Evolutionary conservation across 2,329 filamentous ascomycete species (phyloP), one percentile per base, ranked within the genome.

Genomic region (Cladorrhinum sp.): DNA sequence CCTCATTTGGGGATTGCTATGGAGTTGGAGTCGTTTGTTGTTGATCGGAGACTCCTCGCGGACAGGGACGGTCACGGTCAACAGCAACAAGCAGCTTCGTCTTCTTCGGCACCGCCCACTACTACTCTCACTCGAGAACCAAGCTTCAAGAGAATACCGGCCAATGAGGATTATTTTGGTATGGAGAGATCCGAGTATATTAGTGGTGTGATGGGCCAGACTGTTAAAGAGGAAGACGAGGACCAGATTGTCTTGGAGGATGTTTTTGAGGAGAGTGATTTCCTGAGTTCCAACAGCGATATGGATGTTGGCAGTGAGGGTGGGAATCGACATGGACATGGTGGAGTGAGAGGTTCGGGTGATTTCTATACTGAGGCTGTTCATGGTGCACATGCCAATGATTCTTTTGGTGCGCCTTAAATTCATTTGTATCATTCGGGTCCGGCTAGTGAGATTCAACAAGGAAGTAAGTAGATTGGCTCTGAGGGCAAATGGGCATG

Each of bases 131-230:
- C 36, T n/a, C 41, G 23, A 8, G 32, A 25, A 16, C 53, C 24
- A 18, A 25, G 32, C 2, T 62, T 63, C 41, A 20, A 45, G 41
- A 45, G n/a, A 16, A 45, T 7, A 18, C 18, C 41, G 10, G 10
- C 41, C 5, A 16, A n/a, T 16, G 41, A 45, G 45, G 56, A 52
- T 29, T 32, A 53, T 12, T 27, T 36, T n/a, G 38, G 38, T 23
- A 55, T 59, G 38, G 68, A 72, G 27, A 70, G 70, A n/a, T n/a
- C n/a, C n/a, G n/a, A n/a, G n/a, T n/a, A n/a, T n/a, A n/a, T n/a
- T n/a, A n/a, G n/a, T 29, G 70, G 69, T 12, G 67, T 70, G n/a
- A 66, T 69, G 45, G 56, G 62, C 32, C 63, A 66, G 55, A 65
- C 65, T n/a, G 55, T 65, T 13, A 25, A 57, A 24, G 65, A 66